Base-by-base conservation (phyloP, 2,329 filamentous ascomycete genomes). In the Claviceps sp. region DNA sequence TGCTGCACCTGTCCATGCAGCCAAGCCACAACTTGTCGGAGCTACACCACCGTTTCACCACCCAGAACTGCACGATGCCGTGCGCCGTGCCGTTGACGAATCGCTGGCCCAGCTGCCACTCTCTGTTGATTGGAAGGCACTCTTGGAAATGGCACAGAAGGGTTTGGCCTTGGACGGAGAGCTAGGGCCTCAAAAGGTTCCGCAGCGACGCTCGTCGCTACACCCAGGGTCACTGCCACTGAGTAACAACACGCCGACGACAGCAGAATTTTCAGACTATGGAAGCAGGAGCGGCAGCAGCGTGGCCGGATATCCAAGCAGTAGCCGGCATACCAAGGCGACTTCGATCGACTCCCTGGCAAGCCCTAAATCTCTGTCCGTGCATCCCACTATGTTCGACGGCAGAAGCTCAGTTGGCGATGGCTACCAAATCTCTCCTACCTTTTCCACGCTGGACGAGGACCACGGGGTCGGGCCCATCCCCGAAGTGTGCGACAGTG, bases 251-350 rank as follows among this genome's bases (percentile, higher is more conserved):
- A 70, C 71, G 3, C 68, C 66, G 13, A 69, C 67, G 2, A 61
- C 64, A 14, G 8, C 26, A 11, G 56, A 56, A 8, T 30, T 51
- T 1, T 71, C 70, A 4, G 71, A 67, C 48, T 58, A 63, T 24
- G 69, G 68, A 50, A 73, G 71, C 14, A 70, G 68, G 46, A 62
- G 63, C 24, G 69, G 68, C 50, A 73, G 71, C 14, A 70, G 68
- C 46, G 61, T 62, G 4, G 68, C 67, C n/a, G 59, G 54, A 3
- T 62, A 69, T 2, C 69, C 71, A 1, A 64, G 65, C 30, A 74
- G 72, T 2, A 74, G 72, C 2, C 66, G 64, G 24, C 70, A 73
- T 51, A 75, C 73, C 0, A 65, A 69, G 8, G 69, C 67, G 30
- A 75, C 72, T 0, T 74, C 72, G 0, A 60, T 75, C 42, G 71